These are phyloP conservation scores for Mortierella sp. DNA, from an alignment of 371 early-diverging fungal species.

Conservation along the genomic window DNA sequence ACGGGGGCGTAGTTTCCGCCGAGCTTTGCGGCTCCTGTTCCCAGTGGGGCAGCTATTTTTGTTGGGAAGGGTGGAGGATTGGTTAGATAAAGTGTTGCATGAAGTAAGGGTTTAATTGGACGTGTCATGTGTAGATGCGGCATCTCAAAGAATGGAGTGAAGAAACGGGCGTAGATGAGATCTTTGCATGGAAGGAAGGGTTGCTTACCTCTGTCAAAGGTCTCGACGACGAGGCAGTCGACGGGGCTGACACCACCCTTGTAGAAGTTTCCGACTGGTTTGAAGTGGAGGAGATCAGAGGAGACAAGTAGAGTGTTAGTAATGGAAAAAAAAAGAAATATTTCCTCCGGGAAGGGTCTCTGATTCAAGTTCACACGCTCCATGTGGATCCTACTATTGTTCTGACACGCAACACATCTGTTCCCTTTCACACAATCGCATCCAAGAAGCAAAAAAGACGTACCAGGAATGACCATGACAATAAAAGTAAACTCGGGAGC, in stretches of 20 bases:
- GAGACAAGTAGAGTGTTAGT: background rate
- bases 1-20: slow-evolving; percentile 86
- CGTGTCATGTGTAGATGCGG: no score
- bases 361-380: background rate
- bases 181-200: background rate
- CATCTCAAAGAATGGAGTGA: no score
- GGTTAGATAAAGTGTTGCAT: background rate
- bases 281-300: background rate
- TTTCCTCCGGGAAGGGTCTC: background rate
- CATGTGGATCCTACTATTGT: no score
- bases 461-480: slow-evolving; percentile 77
- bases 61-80: background rate
- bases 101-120: background rate
- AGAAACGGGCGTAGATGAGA: background rate
- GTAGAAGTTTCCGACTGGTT: slow-evolving; percentile 70
- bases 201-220: slow-evolving; percentile 76
- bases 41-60: slow-evolving; percentile 66
- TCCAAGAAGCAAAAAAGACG: background rate
- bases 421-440: background rate
- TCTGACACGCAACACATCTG: background rate
- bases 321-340: background rate
- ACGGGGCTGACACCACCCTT: slow-evolving; percentile 79
- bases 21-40: slow-evolving; percentile 78
- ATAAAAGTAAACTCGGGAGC: slow-evolving; percentile 81
- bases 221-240: slow-evolving; percentile 76